Evolutionary conservation across 2,329 filamentous ascomycete genomes (phyloP).

Genomic region (Nigrospora osmanthi): DNA sequence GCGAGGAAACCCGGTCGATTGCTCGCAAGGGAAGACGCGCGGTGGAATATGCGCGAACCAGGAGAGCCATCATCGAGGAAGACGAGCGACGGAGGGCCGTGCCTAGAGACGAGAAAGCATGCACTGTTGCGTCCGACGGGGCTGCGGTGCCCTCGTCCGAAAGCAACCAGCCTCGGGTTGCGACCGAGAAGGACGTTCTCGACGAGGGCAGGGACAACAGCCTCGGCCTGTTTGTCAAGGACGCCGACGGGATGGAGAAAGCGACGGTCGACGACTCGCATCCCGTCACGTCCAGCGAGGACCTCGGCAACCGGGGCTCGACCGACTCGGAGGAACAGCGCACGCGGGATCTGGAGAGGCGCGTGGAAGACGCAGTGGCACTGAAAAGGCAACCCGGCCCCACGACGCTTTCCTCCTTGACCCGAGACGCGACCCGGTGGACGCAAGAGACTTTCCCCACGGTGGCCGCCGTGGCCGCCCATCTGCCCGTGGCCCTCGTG

Average conservation of each 20-base stretch:
- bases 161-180: background rate
- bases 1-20: slow-evolving; percentile 55
- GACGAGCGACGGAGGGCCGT: slow-evolving; percentile 14
- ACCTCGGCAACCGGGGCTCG: background rate
- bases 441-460: slow-evolving; percentile 65
- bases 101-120: slow-evolving; percentile 5
- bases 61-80: slow-evolving; percentile 23
- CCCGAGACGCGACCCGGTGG: slow-evolving; percentile 43
- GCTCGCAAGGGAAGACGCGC: slow-evolving; percentile 46
- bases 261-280: slow-evolving; percentile 8
- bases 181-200: background rate
- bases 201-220: background rate
- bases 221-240: background rate
- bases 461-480: slow-evolving; percentile 53
- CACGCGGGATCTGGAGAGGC: slow-evolving; percentile 5
- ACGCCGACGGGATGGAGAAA: too few relatives aligned
- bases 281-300: background rate
- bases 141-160: background rate
- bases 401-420: slow-evolving; percentile 45
- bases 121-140: background rate
- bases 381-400: slow-evolving; percentile 5
- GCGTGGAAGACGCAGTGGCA: background rate
- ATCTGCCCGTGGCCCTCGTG: slow-evolving; percentile 60
- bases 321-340: background rate
- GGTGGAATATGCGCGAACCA: slow-evolving; percentile 31